Base-by-base conservation (phyloP, 768 basidiomycete genomes). In the Rhizopogon vulgaris region DNA sequence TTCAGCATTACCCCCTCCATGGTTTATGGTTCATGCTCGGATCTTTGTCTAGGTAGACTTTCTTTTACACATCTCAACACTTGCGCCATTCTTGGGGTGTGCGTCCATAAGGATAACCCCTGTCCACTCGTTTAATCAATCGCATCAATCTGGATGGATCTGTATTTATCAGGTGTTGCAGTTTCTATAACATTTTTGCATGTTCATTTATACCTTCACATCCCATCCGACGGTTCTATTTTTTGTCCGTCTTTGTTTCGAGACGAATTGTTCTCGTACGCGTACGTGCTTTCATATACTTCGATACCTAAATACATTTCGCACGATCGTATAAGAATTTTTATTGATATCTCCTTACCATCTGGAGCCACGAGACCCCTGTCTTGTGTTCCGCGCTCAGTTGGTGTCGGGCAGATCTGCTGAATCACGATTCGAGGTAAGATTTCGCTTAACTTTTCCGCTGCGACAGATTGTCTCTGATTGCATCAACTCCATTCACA, bases 91-190 rank as follows among this genome's bases (percentile, higher is more conserved):
- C 6, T 48, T 53, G 53, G 65, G 63, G 50, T 63, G 52, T 30
- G 45, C 24, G 58, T 69, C 65, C 52, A 48, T 41, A 46, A 52
- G 54, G 60, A 58, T 63, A 27, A 51, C 40, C 58, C 60, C 68
- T 43, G 59, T 68, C 59, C 66, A 38, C 57, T 69, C 68, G 42
- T 68, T 68, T 66, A 55, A 68, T 61, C 48, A 46, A 46, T 46
- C 14, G 15, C 45, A 50, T 56, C 57, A 57, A 42, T 22, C 52
- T 47, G 42, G 48, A 55, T 58, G 56, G 51, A 57, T 54, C 51
- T 64, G 60, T 68, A 55, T 52, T 63, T 58, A 64, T 55, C 49
- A 36, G 11, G 30, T 56, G 63, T 57, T 58, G 58, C 57, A 58
- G 49, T 22, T 54, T 25, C 42, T 22, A 22, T n/a, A 6, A 24